Evolutionary conservation across 2,329 filamentous ascomycete species (phyloP), one percentile per base, ranked within the genome.

Genomic region (Epichloe uncinata): DNA sequence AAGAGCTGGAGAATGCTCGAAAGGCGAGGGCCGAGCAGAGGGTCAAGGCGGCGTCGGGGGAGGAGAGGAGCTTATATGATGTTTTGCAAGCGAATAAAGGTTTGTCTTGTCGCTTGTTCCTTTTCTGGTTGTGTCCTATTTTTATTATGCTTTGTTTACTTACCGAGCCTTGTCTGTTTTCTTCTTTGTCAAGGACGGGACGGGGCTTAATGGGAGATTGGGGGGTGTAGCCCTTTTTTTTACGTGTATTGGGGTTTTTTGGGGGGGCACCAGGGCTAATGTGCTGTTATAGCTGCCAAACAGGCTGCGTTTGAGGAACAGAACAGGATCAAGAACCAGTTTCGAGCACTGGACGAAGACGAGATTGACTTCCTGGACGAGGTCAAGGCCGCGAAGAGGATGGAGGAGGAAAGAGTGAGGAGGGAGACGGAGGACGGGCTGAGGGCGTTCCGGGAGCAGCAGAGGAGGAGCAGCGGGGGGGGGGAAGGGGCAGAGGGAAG

Each of bases 41-140:
- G 51, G 65, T 69, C 13, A 61, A 63, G 53, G 66, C 65, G 36
- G 70, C 69, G 2, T 63, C 67, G 18, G 67, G 66, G 44, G 62
- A 64, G 35, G 77, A 83, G 57, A 81, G 76, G 66, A 82, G 75
- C 47, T 71, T 93, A 30, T 93, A 76, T 62, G 87, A 90, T 42
- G 74, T 85, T 2, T 66, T 93, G 47, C 83, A 91, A 67, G 86
- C 83, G 42, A 93, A 93, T 66, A 91, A 90, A 78, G 83, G 82
- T 84, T 50, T n/a, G n/a, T n/a, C n/a, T n/a, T n/a, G n/a, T n/a
- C n/a, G n/a, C n/a, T n/a, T n/a, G n/a, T n/a, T n/a, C n/a, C n/a
- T n/a, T 84, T 50, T n/a, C 13, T 46, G 13, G 26, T n/a, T n/a
- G n/a, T n/a, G n/a, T n/a, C n/a, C n/a, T n/a, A n/a, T n/a, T n/a